Base-by-base conservation (phyloP, 768 basidiomycete species). In the Leccinellum rugosiceps region DNA sequence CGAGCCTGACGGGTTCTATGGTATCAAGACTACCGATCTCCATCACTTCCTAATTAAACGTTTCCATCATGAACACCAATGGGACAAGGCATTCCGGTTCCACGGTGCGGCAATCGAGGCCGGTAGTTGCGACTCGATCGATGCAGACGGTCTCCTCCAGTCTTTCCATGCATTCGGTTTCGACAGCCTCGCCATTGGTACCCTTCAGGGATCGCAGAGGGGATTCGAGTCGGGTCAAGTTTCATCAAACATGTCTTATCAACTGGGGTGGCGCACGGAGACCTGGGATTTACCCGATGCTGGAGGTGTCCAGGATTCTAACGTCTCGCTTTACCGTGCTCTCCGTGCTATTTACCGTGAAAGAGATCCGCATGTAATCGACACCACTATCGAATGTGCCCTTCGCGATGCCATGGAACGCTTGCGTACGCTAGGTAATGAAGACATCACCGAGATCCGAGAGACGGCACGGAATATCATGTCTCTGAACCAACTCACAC, bases 1-100 rank as follows among this genome's bases (percentile, higher is more conserved):
- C 66, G 97, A 99, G 69, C 95, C 95, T 0, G 97, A 99, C 65
- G 94, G 97, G 2, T 99, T 99, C 70, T 99, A 99, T 71, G 94
- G 94, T 6, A 94, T 98, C 58, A 80, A 87, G 59, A 85, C 88
- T 7, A 73, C 79, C 31, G 85, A 98, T 66, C 80, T 91, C n/a
- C 81, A 84, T 25, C 80, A 83, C 45, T 90, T 94, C 55, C 80
- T 99, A 34, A 78, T 94, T 52, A 88, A 85, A 60, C 84, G 92
- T 10, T 87, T 96, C 60, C 90, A 92, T 63, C 97, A 99, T 61
- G 97, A 99, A 71, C 81, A 86, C 19, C 88, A 95, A 67, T 96
- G 94, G 90, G 85, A 88, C 46, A 91, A 89, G 66, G 94, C 95
- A 0, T 92, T 98, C 64, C 83, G 82, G 31, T 91, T 91, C 63